A percentile compares a stretch with the other conserved stretches of the same genome.
Evolutionary conservation across 148 eudicot genomes (phyloP).

Genomic region (Chenopodium suecicum): DNA sequence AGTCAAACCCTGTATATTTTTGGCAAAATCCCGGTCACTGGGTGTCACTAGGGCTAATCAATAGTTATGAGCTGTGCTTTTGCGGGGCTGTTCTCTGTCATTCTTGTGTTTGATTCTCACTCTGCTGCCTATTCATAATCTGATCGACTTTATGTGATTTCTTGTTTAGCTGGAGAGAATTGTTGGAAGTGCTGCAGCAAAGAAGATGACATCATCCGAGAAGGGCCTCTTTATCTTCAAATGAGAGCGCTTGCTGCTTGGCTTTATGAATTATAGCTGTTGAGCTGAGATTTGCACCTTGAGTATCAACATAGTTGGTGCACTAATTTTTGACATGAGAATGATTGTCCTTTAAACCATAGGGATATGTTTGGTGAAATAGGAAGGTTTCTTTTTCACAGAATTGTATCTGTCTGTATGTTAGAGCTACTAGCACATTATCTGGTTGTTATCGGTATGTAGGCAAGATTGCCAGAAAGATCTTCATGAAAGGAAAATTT

Average conservation of each 20-base stretch:
- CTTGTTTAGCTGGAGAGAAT: conserved; percentile 70
- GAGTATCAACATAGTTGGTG: background rate
- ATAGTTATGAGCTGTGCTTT: background rate
- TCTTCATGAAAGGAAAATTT: background rate
- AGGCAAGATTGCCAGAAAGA: no score
- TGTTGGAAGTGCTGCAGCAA: conserved; percentile 77
- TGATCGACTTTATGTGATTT: background rate
- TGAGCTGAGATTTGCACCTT: background rate
- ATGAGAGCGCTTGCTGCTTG: conserved; percentile 17
- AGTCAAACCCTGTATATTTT: background rate
- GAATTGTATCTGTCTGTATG: no score
- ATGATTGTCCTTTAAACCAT: background rate
- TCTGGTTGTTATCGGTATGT: background rate
- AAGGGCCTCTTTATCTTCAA: conserved; percentile 63
- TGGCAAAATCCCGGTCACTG: background rate
- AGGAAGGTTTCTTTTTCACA: background rate
- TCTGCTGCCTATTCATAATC: background rate
- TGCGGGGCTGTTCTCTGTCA: background rate
- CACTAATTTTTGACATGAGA: background rate
- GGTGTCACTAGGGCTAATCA: background rate
- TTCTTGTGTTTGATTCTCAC: background rate
- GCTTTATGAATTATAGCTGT: background rate
- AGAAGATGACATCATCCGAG: conserved; percentile 70
- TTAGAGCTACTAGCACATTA: background rate
- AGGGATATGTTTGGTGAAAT: background rate